Evolutionary conservation across 106 monocot genomes (phyloP).

Genomic region (Platanthera zijinensis): DNA sequence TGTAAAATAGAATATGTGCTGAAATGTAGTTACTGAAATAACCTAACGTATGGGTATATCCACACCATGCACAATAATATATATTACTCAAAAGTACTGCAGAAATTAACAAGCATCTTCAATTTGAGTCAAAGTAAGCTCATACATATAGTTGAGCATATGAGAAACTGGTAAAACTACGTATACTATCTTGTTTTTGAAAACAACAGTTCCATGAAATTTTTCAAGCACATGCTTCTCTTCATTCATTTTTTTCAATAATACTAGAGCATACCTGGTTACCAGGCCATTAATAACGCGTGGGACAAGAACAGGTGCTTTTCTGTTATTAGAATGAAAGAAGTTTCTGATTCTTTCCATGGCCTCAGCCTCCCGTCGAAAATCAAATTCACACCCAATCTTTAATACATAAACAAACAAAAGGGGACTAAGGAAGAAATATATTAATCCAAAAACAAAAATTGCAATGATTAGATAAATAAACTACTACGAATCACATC

Average conservation of each 20-base stretch:
- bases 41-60: neutral
- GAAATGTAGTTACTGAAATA: neutral
- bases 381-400: slow-evolving; percentile 95
- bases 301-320: slow-evolving; percentile 71
- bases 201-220: neutral
- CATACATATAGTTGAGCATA: neutral
- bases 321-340: slow-evolving; percentile 57
- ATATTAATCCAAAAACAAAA: neutral
- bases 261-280: slow-evolving; percentile 48
- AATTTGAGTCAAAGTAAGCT: neutral
- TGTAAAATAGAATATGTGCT: neutral
- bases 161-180: neutral
- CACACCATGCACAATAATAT: neutral
- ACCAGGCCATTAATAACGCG: slow-evolving; percentile 59
- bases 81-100: neutral
- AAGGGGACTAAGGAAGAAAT: neutral
- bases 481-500: neutral
- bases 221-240: neutral
- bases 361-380: slow-evolving; percentile 69
- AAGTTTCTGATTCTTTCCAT: slow-evolving; percentile 75
- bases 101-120: neutral
- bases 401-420: slow-evolving; percentile 16
- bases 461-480: neutral
- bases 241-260: neutral
- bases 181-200: neutral